Evolutionary conservation across 768 basidiomycete genomes (phyloP).

Genomic region (Trametes gibbosa): DNA sequence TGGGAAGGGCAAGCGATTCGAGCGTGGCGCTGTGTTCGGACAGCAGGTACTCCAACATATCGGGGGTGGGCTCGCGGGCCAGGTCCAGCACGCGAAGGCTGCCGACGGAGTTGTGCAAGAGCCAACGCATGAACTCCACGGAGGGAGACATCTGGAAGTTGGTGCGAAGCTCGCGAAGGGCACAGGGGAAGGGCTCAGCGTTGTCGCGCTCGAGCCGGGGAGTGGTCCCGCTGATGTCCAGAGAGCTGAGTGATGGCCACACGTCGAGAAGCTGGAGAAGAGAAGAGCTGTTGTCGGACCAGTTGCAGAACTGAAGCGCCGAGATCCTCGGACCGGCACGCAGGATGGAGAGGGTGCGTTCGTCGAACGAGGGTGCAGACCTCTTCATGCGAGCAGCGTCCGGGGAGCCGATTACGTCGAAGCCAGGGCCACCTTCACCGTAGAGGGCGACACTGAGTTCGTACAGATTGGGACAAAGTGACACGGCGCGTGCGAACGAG

Average conservation of each 20-base stretch:
- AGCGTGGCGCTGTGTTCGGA: constrained; percentile 48
- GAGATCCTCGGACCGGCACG: constrained; percentile 53
- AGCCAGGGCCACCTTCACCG: constrained; percentile 50
- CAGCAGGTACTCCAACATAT: constrained; percentile 55
- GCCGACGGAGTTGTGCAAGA: constrained; percentile 54
- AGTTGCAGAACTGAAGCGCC: constrained; percentile 63
- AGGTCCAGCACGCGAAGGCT: constrained; percentile 55
- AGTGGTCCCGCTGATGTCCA: constrained; percentile 49
- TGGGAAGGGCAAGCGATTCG: constrained; percentile 56
- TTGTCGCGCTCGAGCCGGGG: constrained; percentile 47
- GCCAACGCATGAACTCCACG: constrained; percentile 65
- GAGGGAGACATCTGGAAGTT: constrained; percentile 66
- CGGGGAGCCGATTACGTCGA: constrained; percentile 45
- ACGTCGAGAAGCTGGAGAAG: constrained; percentile 61
- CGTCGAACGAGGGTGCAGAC: constrained; percentile 23
- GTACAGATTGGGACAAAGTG: constrained; percentile 56
- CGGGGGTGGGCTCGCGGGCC: constrained; percentile 55
- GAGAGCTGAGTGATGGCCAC: constrained; percentile 56
- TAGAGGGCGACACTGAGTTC: constrained; percentile 58
- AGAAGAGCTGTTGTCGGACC: constrained; percentile 59
- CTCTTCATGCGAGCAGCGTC: constrained; percentile 17
- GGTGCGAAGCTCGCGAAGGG: constrained; percentile 53
- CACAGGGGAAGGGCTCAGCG: constrained; percentile 43
- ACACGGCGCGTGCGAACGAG: constrained; percentile 58
- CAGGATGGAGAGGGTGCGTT: constrained; percentile 48